Evolutionary conservation across 2,329 filamentous ascomycete species (phyloP), one percentile per base, ranked within the genome.

Genomic region (Cordyceps tenuipes): DNA sequence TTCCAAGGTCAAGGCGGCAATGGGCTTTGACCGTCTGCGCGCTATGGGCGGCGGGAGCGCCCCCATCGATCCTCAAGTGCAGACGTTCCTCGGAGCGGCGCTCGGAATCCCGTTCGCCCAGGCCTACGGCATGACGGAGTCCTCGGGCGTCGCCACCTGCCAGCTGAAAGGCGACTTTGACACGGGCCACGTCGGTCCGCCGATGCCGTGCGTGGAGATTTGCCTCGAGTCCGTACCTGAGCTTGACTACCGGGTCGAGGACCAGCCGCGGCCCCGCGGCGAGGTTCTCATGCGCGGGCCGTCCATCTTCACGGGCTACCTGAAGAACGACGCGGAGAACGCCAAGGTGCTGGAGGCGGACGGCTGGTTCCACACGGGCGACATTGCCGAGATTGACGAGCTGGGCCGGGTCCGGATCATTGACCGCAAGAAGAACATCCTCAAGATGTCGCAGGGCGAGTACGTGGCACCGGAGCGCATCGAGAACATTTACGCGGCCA

Each of bases 351-450:
- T 97, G 50, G 90, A 93, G 9, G 78, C 87, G 36, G 91, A 97
- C 65, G 94, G 94, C 63, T 99, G 94, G 94, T 97, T 99, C 83
- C 89, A 89, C 72, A 97, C 91, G 0, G 94, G 94, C 59, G 94
- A 99, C 68, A 93, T 99, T 65, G 90, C 86, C 69, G 83, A 86
- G 64, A 80, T 99, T 26, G 94, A 99, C 73, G 85, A 86, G 66
- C 75, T 89, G 69, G 94, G 94, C 63, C 90, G 92, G 62, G 88
- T 97, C 79, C 86, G 84, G 74, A 96, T 99, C 74, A 88, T 99
- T 68, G 94, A 99, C 75, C 91, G 94, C 68, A 88, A 91, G 76
- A 99, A 99, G 88, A 97, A 97, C 75, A 90, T 99, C n/a, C 85
- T 99, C 71, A 99, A 99, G 82, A 84, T 99, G 60, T 87, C 93